phyloP scores from a whole-genome alignment of 306 rosid species.

The Casuarina glauca region DNA sequence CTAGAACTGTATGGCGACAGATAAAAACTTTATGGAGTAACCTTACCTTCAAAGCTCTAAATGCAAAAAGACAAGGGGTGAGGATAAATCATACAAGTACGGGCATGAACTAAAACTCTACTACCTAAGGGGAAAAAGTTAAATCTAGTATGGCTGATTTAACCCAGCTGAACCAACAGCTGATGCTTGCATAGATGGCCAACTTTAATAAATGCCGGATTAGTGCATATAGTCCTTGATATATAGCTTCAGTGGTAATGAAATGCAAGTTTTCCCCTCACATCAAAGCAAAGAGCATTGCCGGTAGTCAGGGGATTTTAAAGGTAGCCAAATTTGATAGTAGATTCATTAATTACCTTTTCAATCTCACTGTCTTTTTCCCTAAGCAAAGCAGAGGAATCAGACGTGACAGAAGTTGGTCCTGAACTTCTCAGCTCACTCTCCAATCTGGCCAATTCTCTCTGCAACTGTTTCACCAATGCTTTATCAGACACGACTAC shows the following conservation, averaged over 20 bases:
- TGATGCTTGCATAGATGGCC: not conserved
- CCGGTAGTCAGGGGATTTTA: conserved; percentile 10
- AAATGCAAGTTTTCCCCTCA: not conserved
- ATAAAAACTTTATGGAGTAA: not conserved
- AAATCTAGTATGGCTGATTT: not conserved
- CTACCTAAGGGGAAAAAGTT: not conserved
- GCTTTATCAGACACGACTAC: conserved; percentile 94
- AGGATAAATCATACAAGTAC: not conserved
- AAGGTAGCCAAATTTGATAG: not conserved
- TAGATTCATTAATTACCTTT: conserved; percentile 51
- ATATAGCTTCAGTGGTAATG: not conserved
- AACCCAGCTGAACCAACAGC: not conserved
- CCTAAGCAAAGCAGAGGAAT: conserved; percentile 55
- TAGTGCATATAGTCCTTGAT: not conserved
- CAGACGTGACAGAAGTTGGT: conserved; percentile 34
- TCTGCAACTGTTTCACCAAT: conserved; percentile 86
- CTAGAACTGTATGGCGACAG: no score
- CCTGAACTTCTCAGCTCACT: conserved; percentile 65
- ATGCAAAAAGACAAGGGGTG: not conserved
- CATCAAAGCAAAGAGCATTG: conserved; percentile 4
- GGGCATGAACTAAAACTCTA: not conserved
- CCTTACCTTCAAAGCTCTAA: conserved; percentile 4
- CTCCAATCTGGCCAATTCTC: conserved; percentile 81
- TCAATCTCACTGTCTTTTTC: conserved; percentile 84
- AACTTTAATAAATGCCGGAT: not conserved